Base-by-base conservation (phyloP, 495 filamentous ascomycete species). In the Clohesyomyces aquaticus region DNA sequence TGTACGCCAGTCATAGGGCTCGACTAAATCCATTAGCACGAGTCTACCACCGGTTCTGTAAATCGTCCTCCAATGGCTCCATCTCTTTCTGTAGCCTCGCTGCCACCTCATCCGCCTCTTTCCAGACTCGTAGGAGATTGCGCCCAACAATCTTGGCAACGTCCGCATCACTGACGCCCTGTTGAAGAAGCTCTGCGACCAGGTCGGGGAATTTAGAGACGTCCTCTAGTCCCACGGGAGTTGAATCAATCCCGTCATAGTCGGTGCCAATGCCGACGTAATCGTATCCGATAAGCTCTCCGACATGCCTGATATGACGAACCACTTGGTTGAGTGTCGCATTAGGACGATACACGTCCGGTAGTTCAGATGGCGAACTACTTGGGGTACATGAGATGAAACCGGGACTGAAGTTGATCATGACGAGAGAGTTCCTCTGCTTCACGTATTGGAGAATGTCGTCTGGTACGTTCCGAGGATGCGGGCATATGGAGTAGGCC, bases 171-270 rank as follows among this genome's bases (percentile, higher is more conserved):
- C 72, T 74, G 1, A 79, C 68, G 4, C 77, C 77, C 26, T 71
- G 58, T 42, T 68, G 58, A 22, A 79, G 63, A 52, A 79, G 72
- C 74, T 92, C 89, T 4, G 82, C 86, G 4, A 97, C 83, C 55
- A 98, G 74, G 48, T 85, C 84, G 1, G 94, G 93, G 73, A 86
- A 96, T 72, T 88, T 91, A 51, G 85, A 86, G 26, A 97, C 92
- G 75, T 96, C 91, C 21, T 85, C 85, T 64, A 91, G 64, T 0
- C 88, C 88, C 62, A 74, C 69, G 0, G 88, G 88, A 0, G 81
- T 82, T 0, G 53, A 72, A 1, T 61, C 60, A 11, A 77, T 82
- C 23, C 89, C 89, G 63, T 91, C 89, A 67, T 87, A 92, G 73
- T 93, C 89, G 16, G 83, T 85, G 0, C 89, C 89, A 27, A 92